Evolutionary conservation across 1,284 basidiomycete genomes (phyloP), one percentile per base, ranked within the genome.

Genomic region (Sanghuangporus baumii): DNA sequence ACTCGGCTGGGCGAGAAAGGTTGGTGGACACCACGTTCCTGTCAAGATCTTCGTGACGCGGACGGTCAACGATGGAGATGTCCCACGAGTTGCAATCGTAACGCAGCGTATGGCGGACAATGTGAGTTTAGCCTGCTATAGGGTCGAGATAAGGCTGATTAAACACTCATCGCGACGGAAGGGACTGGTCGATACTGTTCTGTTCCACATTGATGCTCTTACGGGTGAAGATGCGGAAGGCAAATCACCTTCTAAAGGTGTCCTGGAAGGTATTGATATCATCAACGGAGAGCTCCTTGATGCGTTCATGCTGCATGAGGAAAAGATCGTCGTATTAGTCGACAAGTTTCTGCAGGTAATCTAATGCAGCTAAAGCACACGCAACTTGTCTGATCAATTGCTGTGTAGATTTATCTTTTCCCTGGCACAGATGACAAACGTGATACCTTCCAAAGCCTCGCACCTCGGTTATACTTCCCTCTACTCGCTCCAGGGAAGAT

Each of bases 201-300:
- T 88, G 12, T 94, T 88, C 78, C 89, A 93, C 66, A 75, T 96
- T 58, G 82, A 94, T 67, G 89, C 90, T 0, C 74, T 91, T 50
- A 94, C 89, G 0, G 93, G 93, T 26, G 79, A 81, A 34, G 84
- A 88, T 63, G 74, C 77, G 59, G 65, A 66, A 55, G 67, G 69
- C 3, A 70, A 66, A 62, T 74, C 74, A 3, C 37, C 66, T 2
- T 9, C 66, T 11, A 70, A 68, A 6, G 74, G 71, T 26, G 66
- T 79, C 1, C 70, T 91, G 3, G 75, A 86, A 68, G 88, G 88
- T 6, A 68, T 79, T 7, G 85, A 88, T 66, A 71, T 84, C 36
- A 81, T 90, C 51, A 72, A 79, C 6, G 87, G 86, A 0, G 79
- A 83, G 1, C 69, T 85, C 38, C 72, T 83, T 2, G 86, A 89